Evolutionary conservation across 306 rosid genomes (phyloP), one percentile per base, ranked within the genome.

Genomic region (Elaeagnus macrophylla): DNA sequence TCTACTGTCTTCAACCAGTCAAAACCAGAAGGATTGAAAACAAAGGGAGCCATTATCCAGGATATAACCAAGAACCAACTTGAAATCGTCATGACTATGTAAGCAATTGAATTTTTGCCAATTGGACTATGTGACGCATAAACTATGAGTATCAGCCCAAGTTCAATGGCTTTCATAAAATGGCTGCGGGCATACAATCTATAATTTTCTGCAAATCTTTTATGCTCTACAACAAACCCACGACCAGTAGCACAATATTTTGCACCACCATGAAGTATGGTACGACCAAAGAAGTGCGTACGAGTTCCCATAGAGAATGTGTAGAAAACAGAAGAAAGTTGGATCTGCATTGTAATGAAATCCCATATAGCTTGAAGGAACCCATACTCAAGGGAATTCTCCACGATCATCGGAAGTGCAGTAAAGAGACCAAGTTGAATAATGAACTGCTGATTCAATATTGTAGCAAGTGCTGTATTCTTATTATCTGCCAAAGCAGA

Each of bases 151-250:
- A 89, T 81, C 42, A 89, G 70, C 46, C 89, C 89, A 67, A 85
- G 79, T 65, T 89, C 97, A 46, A 89, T 73, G 57, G 94, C 95
- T 81, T 89, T 89, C 69, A 85, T 79, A 74, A 85, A 89, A 77
- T 89, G 95, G 77, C 97, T 85, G 20, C 94, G 95, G 51, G 94
- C 86, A 61, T 75, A 89, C 53, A 89, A 89, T 53, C 97, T 83
- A 64, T 85, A 89, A 63, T 82, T 89, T 59, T 85, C 97, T 12
- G 94, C 97, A 77, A 89, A 89, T 57, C 76, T 77, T 70, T 77
- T 83, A 72, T 89, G 95, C 73, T 81, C 77, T 19, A 89, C 97
- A 37, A 89, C 95, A 69, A 89, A 89, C 55, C 95, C 97, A 48
- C 95, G 97, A 10, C 97, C 97, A 5, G 97, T 89, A 0, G 94